Conservation (phyloP, 129 eudicot species). For the Solidago caesia region DNA sequence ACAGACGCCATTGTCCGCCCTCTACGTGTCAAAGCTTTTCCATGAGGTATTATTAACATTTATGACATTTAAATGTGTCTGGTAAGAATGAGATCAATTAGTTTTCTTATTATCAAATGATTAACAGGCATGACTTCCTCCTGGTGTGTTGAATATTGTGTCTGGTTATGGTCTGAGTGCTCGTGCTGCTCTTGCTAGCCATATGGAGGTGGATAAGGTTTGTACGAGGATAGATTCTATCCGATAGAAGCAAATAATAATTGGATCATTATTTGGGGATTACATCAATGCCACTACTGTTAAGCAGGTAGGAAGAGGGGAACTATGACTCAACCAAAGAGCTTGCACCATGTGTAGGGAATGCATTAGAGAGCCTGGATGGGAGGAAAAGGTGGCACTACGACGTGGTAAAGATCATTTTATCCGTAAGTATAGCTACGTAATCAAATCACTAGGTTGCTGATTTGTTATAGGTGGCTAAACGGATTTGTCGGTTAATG, state of each 20-base stretch:
- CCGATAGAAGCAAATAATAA: no score
- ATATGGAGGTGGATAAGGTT: slow-evolving; percentile 90
- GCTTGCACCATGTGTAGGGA: slow-evolving; percentile 85
- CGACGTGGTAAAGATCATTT: slow-evolving; percentile 86
- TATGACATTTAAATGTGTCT: not conserved
- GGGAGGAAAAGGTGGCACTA: slow-evolving; percentile 66
- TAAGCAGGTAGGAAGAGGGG: slow-evolving; percentile 60
- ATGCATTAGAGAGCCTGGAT: slow-evolving; percentile 77
- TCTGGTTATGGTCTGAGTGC: slow-evolving; percentile 82
- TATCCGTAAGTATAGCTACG: slow-evolving; percentile 60
- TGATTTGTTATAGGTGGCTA: not conserved
- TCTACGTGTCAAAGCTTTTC: slow-evolving; percentile 62
- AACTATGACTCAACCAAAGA: slow-evolving; percentile 64
- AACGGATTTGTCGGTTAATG: no score
- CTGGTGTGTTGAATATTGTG: slow-evolving; percentile 66
- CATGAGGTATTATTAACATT: slow-evolving; percentile 50
- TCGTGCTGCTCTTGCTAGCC: slow-evolving; percentile 87
- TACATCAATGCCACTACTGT: slow-evolving; percentile 5
- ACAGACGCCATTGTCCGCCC: slow-evolving; percentile 78
- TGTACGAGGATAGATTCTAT: not conserved
- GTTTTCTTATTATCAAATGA: not conserved
- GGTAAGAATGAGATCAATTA: not conserved
- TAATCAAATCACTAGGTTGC: not conserved
- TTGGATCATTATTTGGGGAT: no score
- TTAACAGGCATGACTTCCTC: slow-evolving; percentile 80